Evolutionary conservation across 306 rosid genomes (phyloP).

Genomic region (Elaeagnus macrophylla): DNA sequence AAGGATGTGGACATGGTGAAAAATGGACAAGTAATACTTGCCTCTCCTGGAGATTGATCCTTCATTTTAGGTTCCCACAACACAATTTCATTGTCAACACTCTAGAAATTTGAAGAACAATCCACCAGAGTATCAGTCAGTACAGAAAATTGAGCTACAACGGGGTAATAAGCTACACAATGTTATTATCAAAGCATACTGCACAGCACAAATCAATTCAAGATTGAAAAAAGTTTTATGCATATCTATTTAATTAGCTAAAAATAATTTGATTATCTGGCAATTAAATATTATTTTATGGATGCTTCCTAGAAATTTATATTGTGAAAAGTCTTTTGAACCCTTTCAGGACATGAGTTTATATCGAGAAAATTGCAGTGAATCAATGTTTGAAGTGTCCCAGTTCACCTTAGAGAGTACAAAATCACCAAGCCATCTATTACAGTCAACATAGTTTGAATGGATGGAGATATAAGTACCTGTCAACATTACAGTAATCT

Average conservation of each 20-base stretch:
- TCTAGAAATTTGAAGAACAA: constrained; percentile 37
- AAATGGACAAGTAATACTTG: constrained; percentile 21
- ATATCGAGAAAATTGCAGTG: constrained; percentile 1
- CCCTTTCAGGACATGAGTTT: constrained; percentile 5
- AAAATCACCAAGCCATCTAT: constrained; percentile 96
- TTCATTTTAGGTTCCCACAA: constrained; percentile 95
- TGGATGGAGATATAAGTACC: constrained; percentile 77
- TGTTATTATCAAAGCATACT: neutral
- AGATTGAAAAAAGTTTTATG: no score
- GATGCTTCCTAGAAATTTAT: no score
- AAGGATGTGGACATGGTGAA: neutral
- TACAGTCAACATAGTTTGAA: constrained; percentile 93
- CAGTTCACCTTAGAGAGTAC: constrained; percentile 82
- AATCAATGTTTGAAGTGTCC: constrained; percentile 16
- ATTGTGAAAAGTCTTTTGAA: no score
- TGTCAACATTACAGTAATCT: constrained; percentile 26
- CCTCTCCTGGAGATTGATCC: constrained; percentile 97
- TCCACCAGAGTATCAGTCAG: constrained; percentile 11
- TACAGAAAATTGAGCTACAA: neutral
- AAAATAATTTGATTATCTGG: no score
- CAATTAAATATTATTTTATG: no score
- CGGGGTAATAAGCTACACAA: neutral
- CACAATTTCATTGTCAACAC: constrained; percentile 89
- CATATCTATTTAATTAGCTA: no score
- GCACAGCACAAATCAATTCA: no score